Conservation (phyloP, 2,329 filamentous ascomycete genomes). For the Sclerotinia subarctica region DNA sequence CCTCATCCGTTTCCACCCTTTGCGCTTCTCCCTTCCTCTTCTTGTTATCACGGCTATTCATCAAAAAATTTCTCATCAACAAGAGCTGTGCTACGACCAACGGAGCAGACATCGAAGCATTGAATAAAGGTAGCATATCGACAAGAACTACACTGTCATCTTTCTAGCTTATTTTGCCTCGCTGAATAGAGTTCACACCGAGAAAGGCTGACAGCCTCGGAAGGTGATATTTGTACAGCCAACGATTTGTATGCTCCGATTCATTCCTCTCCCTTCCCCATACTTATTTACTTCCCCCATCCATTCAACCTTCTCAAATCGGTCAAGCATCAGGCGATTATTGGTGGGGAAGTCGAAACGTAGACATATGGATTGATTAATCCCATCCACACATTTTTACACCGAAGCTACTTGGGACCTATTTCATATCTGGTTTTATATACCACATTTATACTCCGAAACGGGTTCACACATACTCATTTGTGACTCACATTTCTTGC, state of each 20-base stretch:
- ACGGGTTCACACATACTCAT: constrained; percentile 12
- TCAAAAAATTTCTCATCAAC: neutral
- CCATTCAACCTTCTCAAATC: neutral
- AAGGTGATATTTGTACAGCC: neutral
- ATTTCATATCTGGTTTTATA: constrained; percentile 4
- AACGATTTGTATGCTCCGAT: neutral
- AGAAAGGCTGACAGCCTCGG: constrained; percentile 5
- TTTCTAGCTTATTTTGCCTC: neutral
- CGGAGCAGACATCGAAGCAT: neutral
- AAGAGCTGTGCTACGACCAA: neutral
- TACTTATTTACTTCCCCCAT: neutral
- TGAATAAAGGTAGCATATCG: neutral
- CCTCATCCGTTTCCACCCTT: neutral
- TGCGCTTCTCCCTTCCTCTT: neutral
- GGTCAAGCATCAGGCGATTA: neutral
- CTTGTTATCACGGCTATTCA: neutral
- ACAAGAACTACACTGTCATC: neutral
- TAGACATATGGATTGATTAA: constrained; percentile 1
- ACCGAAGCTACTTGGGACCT: constrained; percentile 11
- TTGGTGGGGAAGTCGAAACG: neutral
- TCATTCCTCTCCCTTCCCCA: neutral
- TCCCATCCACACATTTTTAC: neutral
- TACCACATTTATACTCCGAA: constrained; percentile 6
- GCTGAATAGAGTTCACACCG: neutral
- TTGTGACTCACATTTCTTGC: constrained; percentile 36